Evolutionary conservation across 768 basidiomycete genomes (phyloP), one percentile per base, ranked within the genome.

Genomic region (Lactarius indigo): DNA sequence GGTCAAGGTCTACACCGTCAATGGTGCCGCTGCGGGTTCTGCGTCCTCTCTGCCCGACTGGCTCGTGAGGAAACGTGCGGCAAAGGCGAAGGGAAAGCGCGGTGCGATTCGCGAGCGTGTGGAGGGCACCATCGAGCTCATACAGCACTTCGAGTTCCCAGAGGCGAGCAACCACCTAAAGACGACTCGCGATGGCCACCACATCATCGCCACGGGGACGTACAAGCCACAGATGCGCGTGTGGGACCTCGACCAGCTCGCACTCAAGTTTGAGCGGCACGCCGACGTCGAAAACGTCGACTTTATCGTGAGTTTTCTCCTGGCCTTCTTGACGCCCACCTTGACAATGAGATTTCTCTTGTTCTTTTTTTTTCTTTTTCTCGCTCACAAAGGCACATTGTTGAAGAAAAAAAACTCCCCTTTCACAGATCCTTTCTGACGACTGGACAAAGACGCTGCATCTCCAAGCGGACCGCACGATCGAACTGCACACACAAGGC

Each of bases 381-480:
- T 9, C 47, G 13, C 23, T 2, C 47, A 23, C 23, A 50, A 50
- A 23, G 47, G 10, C 18, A 13, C 39, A 41, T 41, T n/a, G 30
- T 59, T 47, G 39, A 35, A 50, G 65, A 69, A 61, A 35, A 2
- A 33, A 33, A 8, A 9, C 12, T 8, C 3, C 18, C 39, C 2
- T 68, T 44, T 44, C 67, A 8, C 77, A 97, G 95, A 89, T 94
- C 72, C 82, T 98, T 9, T 98, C 96, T 1, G 92, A 96, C 73
- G 96, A 98, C 81, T 98, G 96, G 96, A 98, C 96, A 8, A 98
- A 98, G 76, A 89, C 92, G n/a, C 83, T 98, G 68, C 95, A 97
- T 75, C 84, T 99, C 2, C 97, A 98, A 83, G 89, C 90, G 59
- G 95, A 98, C 79, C 88, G 97, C n/a, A 92, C 92, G 5, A 76